Conservation (phyloP, 495 filamentous ascomycete genomes). For the Saxispiralis lemnorum region DNA sequence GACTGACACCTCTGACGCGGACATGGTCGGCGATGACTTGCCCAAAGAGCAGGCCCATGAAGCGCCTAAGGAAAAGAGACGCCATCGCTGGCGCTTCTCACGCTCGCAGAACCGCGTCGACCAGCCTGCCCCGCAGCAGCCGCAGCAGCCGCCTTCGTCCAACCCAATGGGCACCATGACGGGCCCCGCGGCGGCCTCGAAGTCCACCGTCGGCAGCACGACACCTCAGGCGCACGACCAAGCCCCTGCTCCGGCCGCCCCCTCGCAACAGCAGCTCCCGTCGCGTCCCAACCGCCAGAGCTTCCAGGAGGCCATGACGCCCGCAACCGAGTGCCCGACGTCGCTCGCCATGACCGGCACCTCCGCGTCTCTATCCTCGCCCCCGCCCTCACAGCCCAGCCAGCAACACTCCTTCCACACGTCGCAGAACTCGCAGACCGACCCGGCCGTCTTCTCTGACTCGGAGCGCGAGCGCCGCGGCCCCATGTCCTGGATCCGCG, state of each 20-base stretch:
- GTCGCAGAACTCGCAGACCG: not conserved
- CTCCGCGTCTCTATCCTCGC: no score
- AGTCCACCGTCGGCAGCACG: slow-evolving; percentile 16
- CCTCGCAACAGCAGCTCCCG: no score
- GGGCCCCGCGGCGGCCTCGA: slow-evolving; percentile 7
- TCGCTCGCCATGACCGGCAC: no score
- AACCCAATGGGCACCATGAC: slow-evolving; percentile 11
- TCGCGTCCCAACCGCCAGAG: not conserved
- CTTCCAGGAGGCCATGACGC: slow-evolving; percentile 9
- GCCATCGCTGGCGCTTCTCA: slow-evolving; percentile 56
- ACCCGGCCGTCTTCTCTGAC: slow-evolving; percentile 12
- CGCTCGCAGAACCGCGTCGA: slow-evolving; percentile 35
- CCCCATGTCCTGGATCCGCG: slow-evolving; percentile 68
- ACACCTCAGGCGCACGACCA: not conserved
- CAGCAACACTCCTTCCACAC: not conserved
- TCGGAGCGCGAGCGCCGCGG: slow-evolving; percentile 34
- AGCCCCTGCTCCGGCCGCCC: not conserved
- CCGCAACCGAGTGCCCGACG: not conserved
- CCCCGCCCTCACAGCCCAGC: not conserved
- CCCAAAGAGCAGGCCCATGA: slow-evolving; percentile 25
- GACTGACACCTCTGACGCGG: slow-evolving; percentile 36
- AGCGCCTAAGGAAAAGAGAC: slow-evolving; percentile 49
- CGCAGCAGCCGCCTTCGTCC: not conserved
- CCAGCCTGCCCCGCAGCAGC: slow-evolving; percentile 16
- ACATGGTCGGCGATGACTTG: slow-evolving; percentile 51